Conservation (phyloP, 495 filamentous ascomycete species). For the Xanthoparmelia taractica region DNA sequence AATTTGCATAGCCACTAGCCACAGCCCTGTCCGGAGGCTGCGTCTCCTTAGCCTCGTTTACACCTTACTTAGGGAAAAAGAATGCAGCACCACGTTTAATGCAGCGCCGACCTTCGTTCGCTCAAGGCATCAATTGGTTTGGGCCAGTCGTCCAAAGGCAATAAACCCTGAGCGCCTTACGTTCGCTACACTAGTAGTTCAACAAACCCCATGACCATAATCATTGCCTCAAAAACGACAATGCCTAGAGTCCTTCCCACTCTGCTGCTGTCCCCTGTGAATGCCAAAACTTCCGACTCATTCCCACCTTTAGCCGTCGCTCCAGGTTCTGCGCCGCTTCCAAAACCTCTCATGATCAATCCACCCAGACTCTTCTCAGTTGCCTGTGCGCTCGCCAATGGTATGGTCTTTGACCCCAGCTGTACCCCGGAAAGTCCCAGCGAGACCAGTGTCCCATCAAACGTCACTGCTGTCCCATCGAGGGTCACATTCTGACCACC, state of each 20-base stretch:
- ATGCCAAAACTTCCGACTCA: background rate
- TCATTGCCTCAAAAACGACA: background rate
- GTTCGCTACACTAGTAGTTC: background rate
- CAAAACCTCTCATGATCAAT: conserved; percentile 2
- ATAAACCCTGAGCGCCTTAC: too few relatives aligned
- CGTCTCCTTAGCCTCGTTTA: too few relatives aligned
- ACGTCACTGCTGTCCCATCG: conserved; percentile 2
- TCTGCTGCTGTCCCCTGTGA: background rate
- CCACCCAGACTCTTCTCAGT: background rate
- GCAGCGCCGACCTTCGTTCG: too few relatives aligned
- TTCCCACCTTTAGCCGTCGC: background rate
- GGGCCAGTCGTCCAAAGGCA: too few relatives aligned
- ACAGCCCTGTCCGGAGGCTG: too few relatives aligned
- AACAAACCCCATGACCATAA: background rate
- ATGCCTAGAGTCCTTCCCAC: background rate
- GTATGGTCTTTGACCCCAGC: conserved; percentile 7
- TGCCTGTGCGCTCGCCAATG: conserved; percentile 4
- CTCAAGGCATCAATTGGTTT: too few relatives aligned
- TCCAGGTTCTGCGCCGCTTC: background rate
- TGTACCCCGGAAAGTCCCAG: conserved; percentile 5
- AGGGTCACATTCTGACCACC: background rate
- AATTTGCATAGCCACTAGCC: too few relatives aligned
- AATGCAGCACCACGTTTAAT: too few relatives aligned
- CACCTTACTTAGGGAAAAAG: too few relatives aligned
- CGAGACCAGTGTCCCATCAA: conserved; percentile 13